Evolutionary conservation across 1,284 basidiomycete genomes (phyloP), one percentile per base, ranked within the genome.

Genomic region (Amylostereum chailletii): DNA sequence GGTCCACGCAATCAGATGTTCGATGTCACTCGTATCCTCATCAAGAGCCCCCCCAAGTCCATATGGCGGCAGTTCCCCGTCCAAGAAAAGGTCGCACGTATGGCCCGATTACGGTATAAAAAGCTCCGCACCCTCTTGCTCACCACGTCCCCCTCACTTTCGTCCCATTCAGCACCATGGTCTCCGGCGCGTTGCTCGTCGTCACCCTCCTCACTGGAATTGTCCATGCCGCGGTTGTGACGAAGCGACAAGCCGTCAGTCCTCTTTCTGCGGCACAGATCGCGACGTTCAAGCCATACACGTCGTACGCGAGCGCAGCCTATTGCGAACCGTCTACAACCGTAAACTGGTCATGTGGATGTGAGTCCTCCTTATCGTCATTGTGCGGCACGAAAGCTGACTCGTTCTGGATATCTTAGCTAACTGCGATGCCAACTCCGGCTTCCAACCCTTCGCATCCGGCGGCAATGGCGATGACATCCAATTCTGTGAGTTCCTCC

Each of bases 401-500:
- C 36, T 11, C 29, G 10, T 8, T 10, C 34, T 26, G 5, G 44
- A 80, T 51, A 38, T 34, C 26, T 10, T 46, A 79, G 78, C 55
- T 0, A 71, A 72, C 49, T 85, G 83, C 57, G 52, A 71, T 32
- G 74, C 69, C 4, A 82, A 78, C 55, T 59, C 75, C 1, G 61
- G 56, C 2, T 84, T 85, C 59, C 43, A 71, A 33, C 74, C 78
- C 1, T 60, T 76, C 3, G 80, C 77, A 19, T 70, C 75, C 0
- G 83, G 82, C 36, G 83, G 82, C 1, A 72, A 85, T 55, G 80
- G 80, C 0, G 52, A 58, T n/a, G 45, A 41, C 5, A 61, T 70
- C 1, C 82, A 83, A 57, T 79, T 64, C 50, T 75, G 71, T 71
- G 45, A 58, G 68, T 58, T 5, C 39, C 2, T 32, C 29, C 9